Evolutionary conservation across 1,284 basidiomycete species (phyloP).

Genomic region (Peniophora sp.): DNA sequence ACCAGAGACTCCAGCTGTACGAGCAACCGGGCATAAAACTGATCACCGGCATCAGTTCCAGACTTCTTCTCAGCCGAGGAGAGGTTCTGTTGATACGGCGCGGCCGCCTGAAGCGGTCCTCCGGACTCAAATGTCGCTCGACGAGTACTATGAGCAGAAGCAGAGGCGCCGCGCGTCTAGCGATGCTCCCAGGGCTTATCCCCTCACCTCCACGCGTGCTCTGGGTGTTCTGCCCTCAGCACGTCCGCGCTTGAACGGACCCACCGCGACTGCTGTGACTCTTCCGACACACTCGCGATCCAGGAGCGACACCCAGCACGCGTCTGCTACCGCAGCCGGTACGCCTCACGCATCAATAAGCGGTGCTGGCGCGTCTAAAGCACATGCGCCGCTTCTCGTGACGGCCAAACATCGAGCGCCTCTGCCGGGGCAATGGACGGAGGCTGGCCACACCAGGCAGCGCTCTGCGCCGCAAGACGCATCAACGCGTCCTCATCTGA

Average conservation of each 20-base stretch:
- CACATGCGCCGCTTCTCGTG: background rate
- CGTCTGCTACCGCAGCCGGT: background rate
- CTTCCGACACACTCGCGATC: background rate
- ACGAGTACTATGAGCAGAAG: background rate
- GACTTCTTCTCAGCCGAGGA: background rate
- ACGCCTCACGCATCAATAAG: background rate
- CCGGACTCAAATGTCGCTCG: background rate
- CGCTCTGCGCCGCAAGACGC: too few relatives aligned
- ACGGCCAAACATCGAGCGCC: background rate
- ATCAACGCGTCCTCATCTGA: too few relatives aligned
- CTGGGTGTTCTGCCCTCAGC: background rate
- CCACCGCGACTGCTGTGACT: background rate
- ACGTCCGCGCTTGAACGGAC: too few relatives aligned
- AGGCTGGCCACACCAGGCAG: too few relatives aligned
- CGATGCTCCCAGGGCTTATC: background rate
- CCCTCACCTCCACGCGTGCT: background rate
- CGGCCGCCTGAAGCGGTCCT: background rate
- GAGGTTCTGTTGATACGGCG: background rate
- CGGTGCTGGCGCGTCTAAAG: background rate
- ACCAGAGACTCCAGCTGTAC: background rate
- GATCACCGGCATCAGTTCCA: background rate
- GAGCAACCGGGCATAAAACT: background rate
- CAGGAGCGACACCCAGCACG: background rate
- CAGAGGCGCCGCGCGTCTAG: background rate
- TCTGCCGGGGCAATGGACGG: too few relatives aligned